Evolutionary conservation across 2,329 filamentous ascomycete genomes (phyloP).

Genomic region (Pseudocercospora vitis): DNA sequence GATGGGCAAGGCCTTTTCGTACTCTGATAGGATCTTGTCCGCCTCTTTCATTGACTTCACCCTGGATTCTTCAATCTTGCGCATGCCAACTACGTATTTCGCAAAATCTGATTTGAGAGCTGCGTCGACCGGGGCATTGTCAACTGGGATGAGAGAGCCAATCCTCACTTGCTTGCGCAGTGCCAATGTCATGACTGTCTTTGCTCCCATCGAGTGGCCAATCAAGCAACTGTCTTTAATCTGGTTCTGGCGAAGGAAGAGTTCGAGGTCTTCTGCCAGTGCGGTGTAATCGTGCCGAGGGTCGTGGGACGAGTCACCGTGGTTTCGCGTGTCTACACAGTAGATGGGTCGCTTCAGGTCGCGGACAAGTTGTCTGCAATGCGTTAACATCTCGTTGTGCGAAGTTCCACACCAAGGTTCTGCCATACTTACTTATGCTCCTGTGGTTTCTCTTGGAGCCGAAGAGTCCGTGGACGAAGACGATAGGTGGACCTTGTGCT

Average conservation of each 20-base stretch:
- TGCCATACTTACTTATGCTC: slow-evolving; percentile 83
- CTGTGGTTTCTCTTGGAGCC: slow-evolving; percentile 95
- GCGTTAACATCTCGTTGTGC: background rate
- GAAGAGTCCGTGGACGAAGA: slow-evolving; percentile 91
- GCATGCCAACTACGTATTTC: slow-evolving; percentile 82
- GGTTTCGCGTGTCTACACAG: slow-evolving; percentile 85
- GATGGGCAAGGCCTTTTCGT: slow-evolving; percentile 72
- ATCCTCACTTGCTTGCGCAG: slow-evolving; percentile 68
- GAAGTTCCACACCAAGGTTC: background rate
- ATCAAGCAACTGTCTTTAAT: slow-evolving; percentile 75
- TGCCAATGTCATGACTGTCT: slow-evolving; percentile 85
- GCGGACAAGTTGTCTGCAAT: slow-evolving; percentile 70
- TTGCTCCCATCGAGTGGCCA: slow-evolving; percentile 96
- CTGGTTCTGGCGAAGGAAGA: slow-evolving; percentile 71
- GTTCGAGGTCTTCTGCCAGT: slow-evolving; percentile 80
- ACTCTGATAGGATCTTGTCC: slow-evolving; percentile 72
- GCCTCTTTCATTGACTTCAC: slow-evolving; percentile 73
- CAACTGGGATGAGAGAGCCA: slow-evolving; percentile 74
- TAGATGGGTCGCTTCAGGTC: slow-evolving; percentile 80
- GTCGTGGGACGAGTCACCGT: slow-evolving; percentile 83
- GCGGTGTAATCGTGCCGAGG: slow-evolving; percentile 73
- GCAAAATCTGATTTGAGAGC: slow-evolving; percentile 72
- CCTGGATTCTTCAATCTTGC: slow-evolving; percentile 68
- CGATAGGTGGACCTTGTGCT: slow-evolving; percentile 61
- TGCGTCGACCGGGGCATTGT: slow-evolving; percentile 87